phyloP scores from a whole-genome alignment of 768 basidiomycete genomes.

The Macrocybe gigantea region DNA sequence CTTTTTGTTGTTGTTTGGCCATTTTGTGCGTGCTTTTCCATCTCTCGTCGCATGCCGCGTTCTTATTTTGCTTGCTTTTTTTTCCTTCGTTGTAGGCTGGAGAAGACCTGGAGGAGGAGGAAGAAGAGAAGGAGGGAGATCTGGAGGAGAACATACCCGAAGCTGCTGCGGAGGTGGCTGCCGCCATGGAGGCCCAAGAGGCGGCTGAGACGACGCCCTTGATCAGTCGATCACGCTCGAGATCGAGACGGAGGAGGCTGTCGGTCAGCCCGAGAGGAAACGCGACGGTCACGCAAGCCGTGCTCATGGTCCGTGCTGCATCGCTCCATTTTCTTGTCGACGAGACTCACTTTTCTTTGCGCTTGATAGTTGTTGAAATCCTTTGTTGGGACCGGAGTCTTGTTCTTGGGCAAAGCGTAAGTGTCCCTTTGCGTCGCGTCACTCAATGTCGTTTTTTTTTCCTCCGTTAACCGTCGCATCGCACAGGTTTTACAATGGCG shows the following conservation, averaged over 20 bases:
- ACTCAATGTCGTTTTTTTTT: not conserved
- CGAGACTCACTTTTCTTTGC: constrained; percentile 1
- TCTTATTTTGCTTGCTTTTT: constrained; percentile 6
- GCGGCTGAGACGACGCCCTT: constrained; percentile 53
- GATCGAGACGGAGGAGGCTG: constrained; percentile 45
- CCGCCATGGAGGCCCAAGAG: constrained; percentile 14
- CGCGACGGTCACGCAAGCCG: constrained; percentile 86
- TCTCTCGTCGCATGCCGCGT: not conserved
- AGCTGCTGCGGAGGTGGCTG: constrained; percentile 7
- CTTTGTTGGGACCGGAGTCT: constrained; percentile 92
- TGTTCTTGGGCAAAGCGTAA: constrained; percentile 94
- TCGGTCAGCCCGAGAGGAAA: constrained; percentile 71
- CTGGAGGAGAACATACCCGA: constrained; percentile 37
- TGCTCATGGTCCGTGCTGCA: constrained; percentile 69
- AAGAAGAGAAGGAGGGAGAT: constrained; percentile 80
- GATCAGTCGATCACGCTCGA: constrained; percentile 44
- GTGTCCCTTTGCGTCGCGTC: constrained; percentile 16
- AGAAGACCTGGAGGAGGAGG: constrained; percentile 84
- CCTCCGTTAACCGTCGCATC: constrained; percentile 1
- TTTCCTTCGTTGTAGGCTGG: constrained; percentile 56
- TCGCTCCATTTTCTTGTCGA: not conserved
- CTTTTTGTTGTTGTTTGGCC: constrained; percentile 91
- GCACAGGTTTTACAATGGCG: constrained; percentile 88
- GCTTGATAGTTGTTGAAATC: constrained; percentile 72
- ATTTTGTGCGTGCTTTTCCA: constrained; percentile 65